Base-by-base conservation (phyloP, 371 early-diverging fungal genomes). In the Rhizomucor pusillus region DNA sequence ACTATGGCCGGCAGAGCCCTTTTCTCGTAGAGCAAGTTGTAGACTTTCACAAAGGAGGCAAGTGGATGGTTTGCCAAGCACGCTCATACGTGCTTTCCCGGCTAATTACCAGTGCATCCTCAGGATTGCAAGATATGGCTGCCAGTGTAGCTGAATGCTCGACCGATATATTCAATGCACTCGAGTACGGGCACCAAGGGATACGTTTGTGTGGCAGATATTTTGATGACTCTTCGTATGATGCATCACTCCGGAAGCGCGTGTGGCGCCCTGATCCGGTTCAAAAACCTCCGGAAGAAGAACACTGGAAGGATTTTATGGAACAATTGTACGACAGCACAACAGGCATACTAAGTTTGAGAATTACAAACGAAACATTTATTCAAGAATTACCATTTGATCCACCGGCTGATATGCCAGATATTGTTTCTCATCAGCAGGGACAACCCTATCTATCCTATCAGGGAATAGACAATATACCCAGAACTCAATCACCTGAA, bases 21-120 rank as follows among this genome's bases (percentile, higher is more conserved):
- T 90, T 90, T 66, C 63, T 94, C 50, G 76, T 81, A 0, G 89
- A 92, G 54, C 73, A 88, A 14, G 60, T 89, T 36, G 77, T 81
- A 35, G 72, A 79, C 35, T 92, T 93, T 54, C 80, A 85, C 52
- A 73, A 79, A 49, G 92, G 94, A 36, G 92, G 91, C 73, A 67
- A n/a, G 18, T 33, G 36, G 29, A 19, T 10, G 24, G 46, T 22
- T 47, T 10, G 0, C 29, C 16, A 12, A 43, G 19, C 24, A 13
- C 14, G 0, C 20, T 22, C 39, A 47, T 20, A 50, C 14, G 36
- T 14, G 35, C n/a, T 41, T 24, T 43, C 25, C 5, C 18, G 4
- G 24, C 9, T 14, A 3, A 14, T 0, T 41, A 66, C 22, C 48
- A 40, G 51, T 6, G 1, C 36, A 39, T 35, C 10, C 6, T 47